phyloP scores from a whole-genome alignment of 345 rosid genomes.

The Iberis pinnata region DNA sequence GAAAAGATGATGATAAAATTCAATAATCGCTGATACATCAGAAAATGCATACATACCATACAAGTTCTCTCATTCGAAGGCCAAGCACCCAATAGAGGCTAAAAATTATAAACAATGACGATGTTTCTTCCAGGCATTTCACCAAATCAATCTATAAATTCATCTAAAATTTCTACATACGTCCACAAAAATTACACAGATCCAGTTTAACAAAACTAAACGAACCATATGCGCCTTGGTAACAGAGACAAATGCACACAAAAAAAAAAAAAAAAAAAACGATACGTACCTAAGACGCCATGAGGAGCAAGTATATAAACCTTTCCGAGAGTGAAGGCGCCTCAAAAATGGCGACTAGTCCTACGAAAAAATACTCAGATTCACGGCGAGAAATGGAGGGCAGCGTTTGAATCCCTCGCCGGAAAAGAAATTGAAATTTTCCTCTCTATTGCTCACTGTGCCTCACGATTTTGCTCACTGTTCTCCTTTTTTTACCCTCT shows the following conservation, averaged over 20 bases:
- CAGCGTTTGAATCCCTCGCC: constrained; percentile 22
- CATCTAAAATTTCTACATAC: neutral
- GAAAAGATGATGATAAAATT: neutral
- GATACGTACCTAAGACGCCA: constrained; percentile 29
- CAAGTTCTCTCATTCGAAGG: neutral
- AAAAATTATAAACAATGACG: constrained; percentile 1
- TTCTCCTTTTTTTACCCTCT: constrained; percentile 10
- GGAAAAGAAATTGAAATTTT: constrained; percentile 25
- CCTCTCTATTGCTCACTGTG: too few relatives aligned
- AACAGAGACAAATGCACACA: neutral
- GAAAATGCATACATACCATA: neutral
- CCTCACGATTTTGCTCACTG: constrained; percentile 28
- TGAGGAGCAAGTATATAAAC: constrained; percentile 21
- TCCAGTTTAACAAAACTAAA: constrained; percentile 20
- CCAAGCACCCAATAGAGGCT: neutral
- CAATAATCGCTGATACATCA: too few relatives aligned
- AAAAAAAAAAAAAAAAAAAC: neutral
- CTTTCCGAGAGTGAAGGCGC: neutral
- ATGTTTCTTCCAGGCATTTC: constrained; percentile 7
- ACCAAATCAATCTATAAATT: constrained; percentile 5
- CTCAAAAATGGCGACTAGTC: neutral
- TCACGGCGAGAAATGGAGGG: constrained; percentile 24
- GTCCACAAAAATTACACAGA: constrained; percentile 17
- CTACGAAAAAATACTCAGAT: neutral
- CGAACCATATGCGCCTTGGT: neutral